These are phyloP conservation scores for Candida berthetii DNA, from an alignment of 805 yeast species.

Conservation along the genomic window DNA sequence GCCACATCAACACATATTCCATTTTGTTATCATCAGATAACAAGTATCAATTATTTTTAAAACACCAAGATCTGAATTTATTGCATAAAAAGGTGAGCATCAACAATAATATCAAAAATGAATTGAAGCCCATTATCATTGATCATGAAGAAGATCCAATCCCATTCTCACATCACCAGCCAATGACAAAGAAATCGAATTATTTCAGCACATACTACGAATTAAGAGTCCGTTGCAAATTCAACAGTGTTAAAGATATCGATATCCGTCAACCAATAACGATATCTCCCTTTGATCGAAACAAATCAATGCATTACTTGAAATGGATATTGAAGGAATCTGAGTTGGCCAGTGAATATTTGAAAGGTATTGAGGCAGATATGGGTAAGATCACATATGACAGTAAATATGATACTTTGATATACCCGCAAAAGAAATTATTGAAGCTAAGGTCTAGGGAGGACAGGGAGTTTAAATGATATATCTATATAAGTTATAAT, in stretches of 20 bases:
- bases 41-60: slow-evolving; percentile 22
- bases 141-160: slow-evolving; percentile 14
- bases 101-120: slow-evolving; percentile 10
- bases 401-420: slow-evolving; percentile 22
- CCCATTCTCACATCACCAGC: slow-evolving; percentile 35
- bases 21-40: slow-evolving; percentile 9
- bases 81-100: slow-evolving; percentile 13
- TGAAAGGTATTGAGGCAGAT: slow-evolving; percentile 24
- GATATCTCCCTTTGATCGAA: slow-evolving; percentile 45
- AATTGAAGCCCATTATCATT: slow-evolving; percentile 23
- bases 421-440: slow-evolving; percentile 24
- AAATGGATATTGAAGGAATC: slow-evolving; percentile 50
- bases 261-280: slow-evolving; percentile 45
- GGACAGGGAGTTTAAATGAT: slow-evolving; percentile 11
- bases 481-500: no score
- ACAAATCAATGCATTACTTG: slow-evolving; percentile 41
- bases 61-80: slow-evolving; percentile 24
- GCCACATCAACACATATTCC: background rate
- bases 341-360: slow-evolving; percentile 31
- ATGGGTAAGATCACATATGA: slow-evolving; percentile 28
- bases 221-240: slow-evolving; percentile 39
- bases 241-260: slow-evolving; percentile 42
- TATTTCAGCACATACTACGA: slow-evolving; percentile 48
- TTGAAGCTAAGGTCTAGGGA: slow-evolving; percentile 12
- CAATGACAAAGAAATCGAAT: slow-evolving; percentile 46